Base-by-base conservation (phyloP, 1,139 yeast species). In the Hemisphaericaspora xylanilytica region DNA sequence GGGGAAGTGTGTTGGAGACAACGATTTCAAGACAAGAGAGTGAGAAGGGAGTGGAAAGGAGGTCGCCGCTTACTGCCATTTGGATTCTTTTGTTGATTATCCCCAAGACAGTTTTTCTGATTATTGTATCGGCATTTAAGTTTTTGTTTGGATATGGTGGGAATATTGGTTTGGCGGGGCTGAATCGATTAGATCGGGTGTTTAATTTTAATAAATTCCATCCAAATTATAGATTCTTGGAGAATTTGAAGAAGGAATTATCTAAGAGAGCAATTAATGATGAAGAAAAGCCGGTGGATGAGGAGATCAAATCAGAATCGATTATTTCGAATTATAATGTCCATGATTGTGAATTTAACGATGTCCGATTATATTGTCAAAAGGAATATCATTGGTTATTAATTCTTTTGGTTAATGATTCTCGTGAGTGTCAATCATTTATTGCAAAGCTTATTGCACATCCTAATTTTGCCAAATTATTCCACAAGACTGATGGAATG, bases 11-110 rank as follows among this genome's bases (percentile, higher is more conserved):
- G 25, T 10, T 22, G 5, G 17, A n/a, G n/a, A n/a, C n/a, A n/a
- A n/a, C 13, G 2, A 11, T 11, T 3, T 25, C 36, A 5, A 33
- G 12, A 8, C n/a, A 22, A 22, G 26, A 22, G 26, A 22, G n/a
- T 8, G 11, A 9, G 11, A 31, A 22, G 13, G 30, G 4, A 18
- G n/a, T n/a, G n/a, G 21, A 22, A 16, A 15, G 3, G 7, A 32
- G 18, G 28, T 33, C 43, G 18, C 58, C 40, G 7, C 50, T 41
- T 16, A 46, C 50, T 17, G 61, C 73, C 2, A 49, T 75, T 21
- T 63, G 79, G 63, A 59, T 75, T 38, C 54, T 77, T 7, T 47
- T 78, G 9, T 56, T 76, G 48, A 47, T 76, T 17, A 57, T 78
- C 18, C 83, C 83, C 2, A 67, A 60, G 46, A 52, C 73, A 2